A percentile compares a stretch with the other conserved stretches of the same genome.
phyloP scores from a whole-genome alignment of 768 basidiomycete species.

The Serendipita sp. region DNA sequence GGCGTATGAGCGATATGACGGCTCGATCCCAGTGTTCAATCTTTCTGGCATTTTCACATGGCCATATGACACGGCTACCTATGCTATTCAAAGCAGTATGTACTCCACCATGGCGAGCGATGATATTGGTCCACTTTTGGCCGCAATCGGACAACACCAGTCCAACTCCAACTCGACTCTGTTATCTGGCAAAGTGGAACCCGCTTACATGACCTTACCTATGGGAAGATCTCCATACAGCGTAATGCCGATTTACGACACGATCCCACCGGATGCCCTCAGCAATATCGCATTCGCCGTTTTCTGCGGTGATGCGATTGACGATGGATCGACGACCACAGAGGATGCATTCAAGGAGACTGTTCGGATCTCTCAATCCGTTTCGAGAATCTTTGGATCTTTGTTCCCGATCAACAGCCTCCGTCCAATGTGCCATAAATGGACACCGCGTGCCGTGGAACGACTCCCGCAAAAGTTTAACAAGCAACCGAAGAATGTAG shows the following conservation, averaged over 20 bases:
- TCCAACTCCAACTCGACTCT: neutral
- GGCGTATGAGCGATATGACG: neutral
- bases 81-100: neutral
- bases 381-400: neutral
- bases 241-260: neutral
- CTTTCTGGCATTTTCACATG: neutral
- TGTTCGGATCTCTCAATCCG: neutral
- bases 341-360: neutral
- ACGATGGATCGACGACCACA: neutral
- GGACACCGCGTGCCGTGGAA: neutral
- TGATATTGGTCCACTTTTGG: neutral
- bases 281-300: neutral
- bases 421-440: neutral
- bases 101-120: no score
- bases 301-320: neutral
- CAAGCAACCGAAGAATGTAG: slow-evolving; percentile 3
- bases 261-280: neutral
- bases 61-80: neutral
- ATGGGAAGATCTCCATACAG: neutral
- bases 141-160: neutral
- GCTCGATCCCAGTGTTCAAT: neutral
- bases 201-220: neutral
- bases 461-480: neutral
- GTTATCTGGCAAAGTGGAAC: neutral
- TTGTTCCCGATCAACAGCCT: neutral